These are phyloP conservation scores for Bipolaris cookei DNA, from an alignment of 2,329 filamentous ascomycete species.

Conservation along the genomic window DNA sequence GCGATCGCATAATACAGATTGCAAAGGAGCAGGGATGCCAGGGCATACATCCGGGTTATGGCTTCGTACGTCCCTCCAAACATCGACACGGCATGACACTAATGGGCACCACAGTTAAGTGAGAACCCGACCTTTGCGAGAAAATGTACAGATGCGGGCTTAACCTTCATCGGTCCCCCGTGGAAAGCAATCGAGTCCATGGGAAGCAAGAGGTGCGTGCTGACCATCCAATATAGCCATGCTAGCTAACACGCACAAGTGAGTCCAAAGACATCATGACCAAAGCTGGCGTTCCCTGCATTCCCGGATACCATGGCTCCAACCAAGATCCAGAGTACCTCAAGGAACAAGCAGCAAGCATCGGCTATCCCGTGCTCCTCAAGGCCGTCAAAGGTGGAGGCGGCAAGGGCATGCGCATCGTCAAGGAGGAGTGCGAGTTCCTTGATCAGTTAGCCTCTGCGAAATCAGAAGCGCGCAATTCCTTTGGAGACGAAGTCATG, in stretches of 20 bases:
- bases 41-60: constrained; percentile 94
- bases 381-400: constrained; percentile 70
- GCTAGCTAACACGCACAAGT: constrained; percentile 42
- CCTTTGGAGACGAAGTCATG: constrained; percentile 71
- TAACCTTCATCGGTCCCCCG: constrained; percentile 94
- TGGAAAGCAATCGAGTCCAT: constrained; percentile 77
- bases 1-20: constrained; percentile 86
- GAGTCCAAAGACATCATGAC: constrained; percentile 97
- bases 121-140: constrained; percentile 92
- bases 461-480: constrained; percentile 68
- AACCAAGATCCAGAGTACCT: constrained; percentile 73
- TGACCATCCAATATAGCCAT: not conserved
- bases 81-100: constrained; percentile 8
- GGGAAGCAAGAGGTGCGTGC: constrained; percentile 81
- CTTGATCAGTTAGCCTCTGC: constrained; percentile 66
- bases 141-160: constrained; percentile 84
- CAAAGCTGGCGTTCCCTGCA: constrained; percentile 90
- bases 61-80: constrained; percentile 63
- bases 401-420: constrained; percentile 74
- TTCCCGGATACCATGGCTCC: constrained; percentile 90
- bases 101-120: constrained; percentile 61
- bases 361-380: constrained; percentile 69
- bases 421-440: constrained; percentile 64
- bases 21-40: constrained; percentile 86
- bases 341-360: constrained; percentile 73